Base-by-base conservation (phyloP, 306 rosid genomes). In the Fragaria vesca region DNA sequence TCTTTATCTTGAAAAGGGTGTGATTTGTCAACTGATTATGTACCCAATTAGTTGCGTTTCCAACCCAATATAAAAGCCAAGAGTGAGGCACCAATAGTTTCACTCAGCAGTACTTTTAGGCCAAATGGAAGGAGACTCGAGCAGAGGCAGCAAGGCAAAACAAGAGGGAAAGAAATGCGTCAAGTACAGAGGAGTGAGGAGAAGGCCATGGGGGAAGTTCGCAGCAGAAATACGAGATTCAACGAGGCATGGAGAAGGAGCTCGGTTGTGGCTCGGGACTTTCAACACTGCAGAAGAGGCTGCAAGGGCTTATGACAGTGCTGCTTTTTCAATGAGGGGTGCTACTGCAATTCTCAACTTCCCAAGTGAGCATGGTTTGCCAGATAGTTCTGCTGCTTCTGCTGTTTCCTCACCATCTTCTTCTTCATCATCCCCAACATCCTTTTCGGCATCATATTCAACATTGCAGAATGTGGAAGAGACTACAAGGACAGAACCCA, bases 251-350 rank as follows among this genome's bases (percentile, higher is more conserved):
- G 89, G 93, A 0, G 84, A 84, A 4, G 91, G 90, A 0, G 86
- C 83, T 17, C 72, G 97, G 17, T 30, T 92, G 65, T 92, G 97
- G 95, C 93, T 90, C 7, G 97, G 97, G 1, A 91, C 96, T 8
- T 91, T 86, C 50, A 75, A 71, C 78, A 89, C 90, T 0, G 91
- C 84, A 0, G 82, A 87, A 71, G 95, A 88, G 63, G 95, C 91
- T 9, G 93, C 93, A 4, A 82, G 96, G 73, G 93, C 97, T 61
- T 89, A 90, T 51, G 96, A 90, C 72, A 80, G 80, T 28, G 96
- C 90, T 24, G 97, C 93, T 38, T 87, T 83, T 74, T 52, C 83
- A 3, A 90, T 89, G 93, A 89, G 94, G 81, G 97, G 97, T 30
- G 6, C 38, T 46, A 54, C 42, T 13, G 96, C 97, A 11, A 85